Evolutionary conservation across 768 basidiomycete genomes (phyloP).

Genomic region (Collybia sordida): DNA sequence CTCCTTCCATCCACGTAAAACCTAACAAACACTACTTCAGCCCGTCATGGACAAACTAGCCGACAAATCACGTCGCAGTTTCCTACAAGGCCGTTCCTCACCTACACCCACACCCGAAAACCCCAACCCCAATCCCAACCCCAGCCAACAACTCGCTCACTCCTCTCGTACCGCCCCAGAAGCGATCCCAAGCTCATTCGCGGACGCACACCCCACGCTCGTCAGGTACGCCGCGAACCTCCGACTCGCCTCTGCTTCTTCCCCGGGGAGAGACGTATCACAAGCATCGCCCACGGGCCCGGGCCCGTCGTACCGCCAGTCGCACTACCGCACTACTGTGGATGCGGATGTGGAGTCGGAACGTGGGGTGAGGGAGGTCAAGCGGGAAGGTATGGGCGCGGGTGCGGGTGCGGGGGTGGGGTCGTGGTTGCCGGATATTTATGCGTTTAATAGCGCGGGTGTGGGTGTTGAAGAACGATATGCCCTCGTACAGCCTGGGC

Average conservation of each 20-base stretch:
- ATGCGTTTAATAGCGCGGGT: conserved; percentile 41
- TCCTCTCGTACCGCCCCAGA: conserved; percentile 16
- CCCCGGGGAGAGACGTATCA: conserved; percentile 3
- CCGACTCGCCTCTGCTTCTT: conserved; percentile 16
- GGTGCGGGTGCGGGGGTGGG: conserved; percentile 12
- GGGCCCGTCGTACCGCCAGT: conserved; percentile 1
- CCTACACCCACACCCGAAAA: conserved; percentile 2
- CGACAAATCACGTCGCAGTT: conserved; percentile 48
- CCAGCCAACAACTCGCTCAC: conserved; percentile 10
- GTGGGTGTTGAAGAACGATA: conserved; percentile 41
- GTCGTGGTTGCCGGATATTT: conserved; percentile 46
- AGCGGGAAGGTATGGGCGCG: conserved; percentile 8
- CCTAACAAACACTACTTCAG: neutral
- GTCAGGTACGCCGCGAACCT: conserved; percentile 32
- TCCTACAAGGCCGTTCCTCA: conserved; percentile 32
- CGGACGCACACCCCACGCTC: conserved; percentile 31
- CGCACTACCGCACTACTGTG: neutral
- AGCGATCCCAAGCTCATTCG: conserved; percentile 34
- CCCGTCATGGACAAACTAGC: conserved; percentile 39
- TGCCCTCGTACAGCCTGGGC: conserved; percentile 28
- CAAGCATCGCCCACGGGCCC: neutral
- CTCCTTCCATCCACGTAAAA: neutral
- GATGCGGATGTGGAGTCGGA: conserved; percentile 4
- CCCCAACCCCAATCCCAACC: neutral
- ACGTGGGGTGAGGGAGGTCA: conserved; percentile 7